These are phyloP conservation scores for Escovopsis sp. DNA, from an alignment of 2,329 filamentous ascomycete species.

Conservation along the genomic window DNA sequence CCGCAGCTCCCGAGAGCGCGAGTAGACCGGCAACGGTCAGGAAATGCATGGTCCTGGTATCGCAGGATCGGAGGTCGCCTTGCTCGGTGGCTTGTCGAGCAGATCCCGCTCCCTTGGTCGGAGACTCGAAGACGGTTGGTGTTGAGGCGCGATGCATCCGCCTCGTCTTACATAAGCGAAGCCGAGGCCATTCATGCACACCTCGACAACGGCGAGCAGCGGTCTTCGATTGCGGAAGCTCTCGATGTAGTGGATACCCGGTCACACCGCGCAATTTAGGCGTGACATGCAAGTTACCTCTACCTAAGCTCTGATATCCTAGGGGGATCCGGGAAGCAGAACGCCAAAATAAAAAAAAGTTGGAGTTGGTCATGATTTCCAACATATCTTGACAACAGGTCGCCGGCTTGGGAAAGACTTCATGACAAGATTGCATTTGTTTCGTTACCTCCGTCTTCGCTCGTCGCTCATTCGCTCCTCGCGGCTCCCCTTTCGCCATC, in stretches of 20 bases:
- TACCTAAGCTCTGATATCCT: too few relatives aligned
- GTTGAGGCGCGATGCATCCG: slow-evolving; percentile 3
- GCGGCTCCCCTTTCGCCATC: background rate
- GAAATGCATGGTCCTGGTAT: slow-evolving; percentile 5
- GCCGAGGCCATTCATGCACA: background rate
- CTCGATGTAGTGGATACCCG: background rate
- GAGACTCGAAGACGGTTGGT: background rate
- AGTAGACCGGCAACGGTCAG: slow-evolving; percentile 29
- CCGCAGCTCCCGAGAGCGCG: slow-evolving; percentile 41
- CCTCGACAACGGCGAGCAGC: too few relatives aligned
- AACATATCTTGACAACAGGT: background rate
- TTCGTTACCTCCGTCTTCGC: background rate
- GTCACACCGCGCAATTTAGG: too few relatives aligned
- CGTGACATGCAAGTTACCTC: too few relatives aligned
- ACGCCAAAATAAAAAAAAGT: background rate
- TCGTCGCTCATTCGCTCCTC: too few relatives aligned
- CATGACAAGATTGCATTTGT: background rate
- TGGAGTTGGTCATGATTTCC: background rate
- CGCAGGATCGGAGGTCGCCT: background rate
- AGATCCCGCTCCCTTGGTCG: background rate
- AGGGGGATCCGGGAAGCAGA: background rate
- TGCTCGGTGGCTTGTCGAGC: slow-evolving; percentile 1
- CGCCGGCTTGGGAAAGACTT: too few relatives aligned
- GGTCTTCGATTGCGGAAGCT: too few relatives aligned
- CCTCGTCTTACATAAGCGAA: slow-evolving; percentile 1